Conservation (phyloP, 441 rosid genomes). For the Pelargonium myrrhifolium region DNA sequence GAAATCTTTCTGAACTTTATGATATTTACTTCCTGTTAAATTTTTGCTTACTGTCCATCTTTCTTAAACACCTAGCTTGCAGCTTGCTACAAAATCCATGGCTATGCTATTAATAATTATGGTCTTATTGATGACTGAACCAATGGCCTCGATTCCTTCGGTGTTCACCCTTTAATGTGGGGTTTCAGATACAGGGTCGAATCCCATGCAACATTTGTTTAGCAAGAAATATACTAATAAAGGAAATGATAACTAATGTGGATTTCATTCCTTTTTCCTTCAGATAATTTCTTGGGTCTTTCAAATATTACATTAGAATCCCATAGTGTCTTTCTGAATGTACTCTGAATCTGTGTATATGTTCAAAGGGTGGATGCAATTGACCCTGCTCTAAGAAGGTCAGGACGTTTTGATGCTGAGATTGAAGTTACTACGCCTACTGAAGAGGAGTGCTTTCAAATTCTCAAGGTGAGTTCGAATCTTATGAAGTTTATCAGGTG, state of each 20-base stretch:
- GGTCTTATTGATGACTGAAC: not conserved
- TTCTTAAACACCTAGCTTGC: not conserved
- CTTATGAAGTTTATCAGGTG: conserved; percentile 8
- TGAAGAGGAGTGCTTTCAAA: conserved; percentile 66
- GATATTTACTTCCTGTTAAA: not conserved
- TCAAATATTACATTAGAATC: not conserved
- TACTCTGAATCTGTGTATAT: conserved; percentile 3
- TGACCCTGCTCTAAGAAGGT: conserved; percentile 75
- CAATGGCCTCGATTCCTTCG: not conserved
- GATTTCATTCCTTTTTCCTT: not conserved
- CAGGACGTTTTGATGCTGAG: conserved; percentile 76
- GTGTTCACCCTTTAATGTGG: not conserved
- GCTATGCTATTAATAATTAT: not conserved
- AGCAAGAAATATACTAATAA: not conserved
- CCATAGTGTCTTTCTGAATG: conserved; percentile 1
- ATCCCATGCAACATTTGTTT: not conserved
- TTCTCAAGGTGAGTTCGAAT: conserved; percentile 50
- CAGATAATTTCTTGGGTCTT: not conserved
- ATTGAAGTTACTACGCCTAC: conserved; percentile 81
- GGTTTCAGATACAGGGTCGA: not conserved
- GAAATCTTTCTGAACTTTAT: not conserved
- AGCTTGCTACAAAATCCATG: not conserved
- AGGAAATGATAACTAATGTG: not conserved
- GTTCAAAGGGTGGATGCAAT: conserved; percentile 56
- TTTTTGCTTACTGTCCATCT: not conserved